Evolutionary conservation across 345 rosid genomes (phyloP).

Genomic region (Aethionema arabicum): DNA sequence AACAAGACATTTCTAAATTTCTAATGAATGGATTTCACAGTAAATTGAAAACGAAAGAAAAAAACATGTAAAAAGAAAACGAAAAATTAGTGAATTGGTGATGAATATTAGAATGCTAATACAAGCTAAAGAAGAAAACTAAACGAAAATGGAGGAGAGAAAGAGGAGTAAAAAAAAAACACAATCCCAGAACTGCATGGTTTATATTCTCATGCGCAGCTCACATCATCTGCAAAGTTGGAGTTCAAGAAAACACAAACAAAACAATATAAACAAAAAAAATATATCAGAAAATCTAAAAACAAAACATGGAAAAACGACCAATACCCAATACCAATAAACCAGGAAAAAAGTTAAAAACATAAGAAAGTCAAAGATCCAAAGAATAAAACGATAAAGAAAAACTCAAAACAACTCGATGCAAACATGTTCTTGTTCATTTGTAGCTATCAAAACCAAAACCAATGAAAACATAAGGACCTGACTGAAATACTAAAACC

Average conservation of each 20-base stretch:
- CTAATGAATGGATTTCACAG: no score
- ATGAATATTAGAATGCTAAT: not conserved
- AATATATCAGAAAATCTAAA: not conserved
- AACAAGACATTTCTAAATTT: no score
- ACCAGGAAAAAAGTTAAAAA: slow-evolving; percentile 9
- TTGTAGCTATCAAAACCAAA: slow-evolving; percentile 1
- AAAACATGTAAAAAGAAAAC: not conserved
- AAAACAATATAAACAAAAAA: slow-evolving; percentile 19
- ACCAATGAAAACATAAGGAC: not conserved
- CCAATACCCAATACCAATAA: not conserved
- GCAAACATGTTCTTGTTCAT: not conserved
- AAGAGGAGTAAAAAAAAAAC: slow-evolving; percentile 6
- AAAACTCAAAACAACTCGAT: slow-evolving; percentile 9
- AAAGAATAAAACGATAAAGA: not conserved
- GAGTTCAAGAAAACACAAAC: slow-evolving; percentile 42
- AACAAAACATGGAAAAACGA: slow-evolving; percentile 4
- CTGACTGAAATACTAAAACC: slow-evolving; percentile 10
- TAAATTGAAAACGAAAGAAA: no score
- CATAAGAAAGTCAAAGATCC: slow-evolving; percentile 15
- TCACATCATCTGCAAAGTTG: slow-evolving; percentile 59
- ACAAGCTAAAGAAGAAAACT: slow-evolving; percentile 23
- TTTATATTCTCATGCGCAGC: slow-evolving; percentile 51
- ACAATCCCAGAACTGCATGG: slow-evolving; percentile 37
- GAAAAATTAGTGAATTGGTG: not conserved
- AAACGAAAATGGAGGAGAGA: not conserved